Evolutionary conservation across 169 alveolate species (phyloP).

Genomic region (Plasmodium relictum): DNA sequence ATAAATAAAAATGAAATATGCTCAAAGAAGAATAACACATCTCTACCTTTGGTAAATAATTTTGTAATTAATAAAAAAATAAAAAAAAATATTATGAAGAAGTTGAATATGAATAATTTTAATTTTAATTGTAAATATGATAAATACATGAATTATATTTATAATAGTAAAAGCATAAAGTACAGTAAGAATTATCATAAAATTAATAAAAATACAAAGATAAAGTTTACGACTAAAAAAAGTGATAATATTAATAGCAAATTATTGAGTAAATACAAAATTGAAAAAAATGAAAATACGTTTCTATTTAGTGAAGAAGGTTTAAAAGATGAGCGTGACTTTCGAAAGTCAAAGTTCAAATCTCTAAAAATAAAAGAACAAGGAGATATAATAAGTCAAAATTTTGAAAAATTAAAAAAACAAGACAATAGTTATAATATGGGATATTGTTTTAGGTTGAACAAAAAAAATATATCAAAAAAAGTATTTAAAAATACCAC

Average conservation of each 20-base stretch:
- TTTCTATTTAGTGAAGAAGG: slow-evolving; percentile 6
- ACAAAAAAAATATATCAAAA: slow-evolving; percentile 11
- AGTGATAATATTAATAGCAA: slow-evolving; percentile 9
- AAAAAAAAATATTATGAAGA: slow-evolving; percentile 5
- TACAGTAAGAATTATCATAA: slow-evolving; percentile 29
- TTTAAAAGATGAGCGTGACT: background rate
- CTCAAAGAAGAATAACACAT: background rate
- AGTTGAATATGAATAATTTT: slow-evolving; percentile 25
- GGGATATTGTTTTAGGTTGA: slow-evolving; percentile 26
- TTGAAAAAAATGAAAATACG: background rate
- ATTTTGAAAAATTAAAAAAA: background rate
- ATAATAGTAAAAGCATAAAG: slow-evolving; percentile 32
- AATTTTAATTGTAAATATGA: slow-evolving; percentile 27
- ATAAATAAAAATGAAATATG: background rate
- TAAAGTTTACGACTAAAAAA: slow-evolving; percentile 15
- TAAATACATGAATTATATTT: slow-evolving; percentile 50
- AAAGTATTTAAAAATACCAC: slow-evolving; percentile 4
- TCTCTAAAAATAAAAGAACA: background rate
- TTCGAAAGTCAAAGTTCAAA: background rate
- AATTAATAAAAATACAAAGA: slow-evolving; percentile 14
- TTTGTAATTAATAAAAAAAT: background rate
- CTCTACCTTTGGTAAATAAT: background rate
- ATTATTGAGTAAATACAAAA: background rate
- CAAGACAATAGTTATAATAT: background rate
- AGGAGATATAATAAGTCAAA: background rate